These are phyloP conservation scores for Coemansia sp. DNA, from an alignment of 192 early-diverging fungal genomes.

Conservation along the genomic window DNA sequence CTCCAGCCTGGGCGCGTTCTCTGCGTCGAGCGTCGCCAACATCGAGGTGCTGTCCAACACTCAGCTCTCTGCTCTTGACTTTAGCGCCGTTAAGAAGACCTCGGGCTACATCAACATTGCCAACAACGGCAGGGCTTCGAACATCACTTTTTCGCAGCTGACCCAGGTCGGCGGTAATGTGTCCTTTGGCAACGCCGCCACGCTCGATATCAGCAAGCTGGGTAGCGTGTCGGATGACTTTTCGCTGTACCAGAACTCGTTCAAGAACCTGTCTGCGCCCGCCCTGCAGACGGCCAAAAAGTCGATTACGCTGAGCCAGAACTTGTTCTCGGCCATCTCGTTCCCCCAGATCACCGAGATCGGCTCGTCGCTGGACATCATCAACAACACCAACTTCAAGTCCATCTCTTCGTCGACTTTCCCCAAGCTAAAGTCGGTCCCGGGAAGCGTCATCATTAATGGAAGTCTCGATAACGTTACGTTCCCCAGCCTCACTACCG, in stretches of 20 bases:
- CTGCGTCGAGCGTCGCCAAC: constrained; percentile 42
- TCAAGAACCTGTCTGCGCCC: constrained; percentile 57
- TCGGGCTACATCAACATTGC: constrained; percentile 60
- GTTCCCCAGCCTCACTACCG: constrained; percentile 58
- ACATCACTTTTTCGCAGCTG: constrained; percentile 57
- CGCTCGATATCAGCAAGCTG: constrained; percentile 56
- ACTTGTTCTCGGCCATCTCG: constrained; percentile 61
- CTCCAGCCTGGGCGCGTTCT: constrained; percentile 39
- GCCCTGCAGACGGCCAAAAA: constrained; percentile 56
- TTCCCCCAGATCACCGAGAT: constrained; percentile 60
- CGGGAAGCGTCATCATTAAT: constrained; percentile 62
- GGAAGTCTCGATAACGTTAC: constrained; percentile 65
- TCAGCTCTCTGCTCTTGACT: constrained; percentile 57
- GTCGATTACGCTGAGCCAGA: constrained; percentile 63
- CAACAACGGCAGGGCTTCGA: constrained; percentile 58
- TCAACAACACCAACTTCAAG: constrained; percentile 65
- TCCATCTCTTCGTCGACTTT: constrained; percentile 57
- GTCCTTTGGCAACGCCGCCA: constrained; percentile 60
- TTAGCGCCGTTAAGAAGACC: constrained; percentile 52
- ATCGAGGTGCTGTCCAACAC: constrained; percentile 63
- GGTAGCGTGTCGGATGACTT: constrained; percentile 58
- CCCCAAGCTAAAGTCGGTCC: constrained; percentile 59
- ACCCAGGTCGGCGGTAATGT: constrained; percentile 59
- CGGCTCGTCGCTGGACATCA: constrained; percentile 66
- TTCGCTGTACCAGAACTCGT: constrained; percentile 62